Evolutionary conservation across 2,329 filamentous ascomycete species (phyloP).

Genomic region (Xenoacremonium recifei): DNA sequence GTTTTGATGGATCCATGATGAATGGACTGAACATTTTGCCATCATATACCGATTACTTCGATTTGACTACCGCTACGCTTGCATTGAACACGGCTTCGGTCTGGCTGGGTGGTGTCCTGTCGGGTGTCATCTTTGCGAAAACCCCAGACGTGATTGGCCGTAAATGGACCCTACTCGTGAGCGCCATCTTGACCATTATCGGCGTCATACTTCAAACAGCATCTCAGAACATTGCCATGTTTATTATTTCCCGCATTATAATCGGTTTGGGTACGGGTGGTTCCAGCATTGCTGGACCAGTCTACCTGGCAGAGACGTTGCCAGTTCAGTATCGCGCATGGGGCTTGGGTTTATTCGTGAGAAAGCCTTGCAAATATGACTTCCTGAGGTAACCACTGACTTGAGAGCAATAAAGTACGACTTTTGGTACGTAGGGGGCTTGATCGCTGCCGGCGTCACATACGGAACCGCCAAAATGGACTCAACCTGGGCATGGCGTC

Average conservation of each 20-base stretch:
- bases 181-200: conserved; percentile 34
- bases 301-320: conserved; percentile 50
- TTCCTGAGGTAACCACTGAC: too few species aligned
- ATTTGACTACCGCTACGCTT: conserved; percentile 46
- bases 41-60: conserved; percentile 52
- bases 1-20: conserved; percentile 48
- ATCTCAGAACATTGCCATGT: conserved; percentile 52
- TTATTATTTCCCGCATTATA: conserved; percentile 45
- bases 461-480: conserved; percentile 32
- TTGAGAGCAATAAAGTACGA: too few species aligned
- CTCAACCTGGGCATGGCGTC: conserved; percentile 35
- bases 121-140: conserved; percentile 3
- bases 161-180: conserved; percentile 2
- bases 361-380: not conserved
- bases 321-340: conserved; percentile 25
- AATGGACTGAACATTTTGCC: conserved; percentile 56
- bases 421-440: conserved; percentile 31
- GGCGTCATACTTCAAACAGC: conserved; percentile 47
- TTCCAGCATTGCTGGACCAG: conserved; percentile 41
- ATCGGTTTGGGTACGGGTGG: conserved; percentile 45
- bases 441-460: conserved; percentile 47
- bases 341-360: conserved; percentile 17
- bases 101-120: conserved; percentile 5
- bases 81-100: conserved; percentile 50
- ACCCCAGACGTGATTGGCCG: conserved; percentile 6